phyloP scores from a whole-genome alignment of 305 asterid genomes.

The Fraxinus dipetala region DNA sequence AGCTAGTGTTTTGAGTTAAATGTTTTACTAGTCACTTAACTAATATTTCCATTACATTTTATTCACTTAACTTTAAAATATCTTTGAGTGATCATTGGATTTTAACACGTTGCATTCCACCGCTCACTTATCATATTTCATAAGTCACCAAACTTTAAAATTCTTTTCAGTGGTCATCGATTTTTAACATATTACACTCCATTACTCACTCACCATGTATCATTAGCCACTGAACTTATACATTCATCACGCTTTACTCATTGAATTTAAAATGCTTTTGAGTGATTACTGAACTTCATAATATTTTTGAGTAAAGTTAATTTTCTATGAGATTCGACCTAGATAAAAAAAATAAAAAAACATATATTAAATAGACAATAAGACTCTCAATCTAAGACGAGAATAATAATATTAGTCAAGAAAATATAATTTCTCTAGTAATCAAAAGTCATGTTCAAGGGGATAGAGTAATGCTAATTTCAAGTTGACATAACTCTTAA shows the following conservation, averaged over 20 bases:
- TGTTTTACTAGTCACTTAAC: no score
- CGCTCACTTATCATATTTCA: no score
- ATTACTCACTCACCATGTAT: not conserved
- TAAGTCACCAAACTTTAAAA: not conserved
- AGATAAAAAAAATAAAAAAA: no score
- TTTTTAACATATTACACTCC: not conserved
- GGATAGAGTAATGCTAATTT: not conserved
- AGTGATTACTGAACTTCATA: no score
- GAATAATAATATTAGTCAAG: not conserved
- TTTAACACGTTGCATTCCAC: no score
- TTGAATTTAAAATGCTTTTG: not conserved
- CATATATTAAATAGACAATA: not conserved
- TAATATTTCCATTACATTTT: no score
- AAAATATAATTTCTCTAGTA: no score
- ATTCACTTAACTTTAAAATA: no score
- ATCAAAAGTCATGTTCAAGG: not conserved
- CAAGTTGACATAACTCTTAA: not conserved
- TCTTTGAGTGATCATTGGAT: no score
- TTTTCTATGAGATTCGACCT: not conserved
- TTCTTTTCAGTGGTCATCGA: not conserved
- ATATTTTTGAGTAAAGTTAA: no score
- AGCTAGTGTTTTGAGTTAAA: no score
- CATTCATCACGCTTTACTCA: not conserved
- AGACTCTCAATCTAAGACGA: not conserved
- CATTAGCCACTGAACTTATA: not conserved